Conservation (phyloP, 805 yeast genomes). For the Suhomyces vadensis region DNA sequence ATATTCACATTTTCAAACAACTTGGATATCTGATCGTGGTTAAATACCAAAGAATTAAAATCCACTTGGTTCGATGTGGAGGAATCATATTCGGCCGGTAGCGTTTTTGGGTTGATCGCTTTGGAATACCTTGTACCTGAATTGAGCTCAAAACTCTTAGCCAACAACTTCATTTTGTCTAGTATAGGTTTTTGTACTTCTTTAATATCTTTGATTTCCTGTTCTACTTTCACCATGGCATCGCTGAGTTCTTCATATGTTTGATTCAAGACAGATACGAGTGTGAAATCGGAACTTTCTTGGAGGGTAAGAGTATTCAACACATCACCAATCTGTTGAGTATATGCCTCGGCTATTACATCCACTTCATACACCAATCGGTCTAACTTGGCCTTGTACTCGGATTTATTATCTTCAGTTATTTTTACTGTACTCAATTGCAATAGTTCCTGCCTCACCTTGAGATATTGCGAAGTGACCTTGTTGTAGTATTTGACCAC, state of each 20-base stretch:
- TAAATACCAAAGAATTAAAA: conserved; percentile 17
- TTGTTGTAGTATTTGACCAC: conserved; percentile 36
- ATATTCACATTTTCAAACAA: conserved; percentile 21
- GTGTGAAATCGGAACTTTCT: conserved; percentile 13
- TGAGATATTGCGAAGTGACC: conserved; percentile 31
- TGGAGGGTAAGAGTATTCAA: conserved; percentile 19
- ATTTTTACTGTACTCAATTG: conserved; percentile 16
- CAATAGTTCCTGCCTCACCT: conserved; percentile 33
- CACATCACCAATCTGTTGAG: conserved; percentile 25
- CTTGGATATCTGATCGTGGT: conserved; percentile 19
- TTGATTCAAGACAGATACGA: conserved; percentile 21
- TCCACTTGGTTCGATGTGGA: conserved; percentile 12
- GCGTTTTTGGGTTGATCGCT: conserved; percentile 4
- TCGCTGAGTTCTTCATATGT: conserved; percentile 22
- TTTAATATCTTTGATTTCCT: conserved; percentile 26
- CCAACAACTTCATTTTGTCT: conserved; percentile 32
- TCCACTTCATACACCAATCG: conserved; percentile 33
- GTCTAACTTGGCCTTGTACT: conserved; percentile 16
- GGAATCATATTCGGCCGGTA: neutral
- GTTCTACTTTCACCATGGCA: conserved; percentile 15
- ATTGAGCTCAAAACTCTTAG: conserved; percentile 18
- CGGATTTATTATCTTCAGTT: conserved; percentile 13
- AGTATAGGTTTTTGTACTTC: conserved; percentile 37
- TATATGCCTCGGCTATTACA: conserved; percentile 25
- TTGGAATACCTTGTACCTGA: conserved; percentile 5